phyloP scores from a whole-genome alignment of 129 eudicot genomes.

The Pseudognaphalium luteoalbum region DNA sequence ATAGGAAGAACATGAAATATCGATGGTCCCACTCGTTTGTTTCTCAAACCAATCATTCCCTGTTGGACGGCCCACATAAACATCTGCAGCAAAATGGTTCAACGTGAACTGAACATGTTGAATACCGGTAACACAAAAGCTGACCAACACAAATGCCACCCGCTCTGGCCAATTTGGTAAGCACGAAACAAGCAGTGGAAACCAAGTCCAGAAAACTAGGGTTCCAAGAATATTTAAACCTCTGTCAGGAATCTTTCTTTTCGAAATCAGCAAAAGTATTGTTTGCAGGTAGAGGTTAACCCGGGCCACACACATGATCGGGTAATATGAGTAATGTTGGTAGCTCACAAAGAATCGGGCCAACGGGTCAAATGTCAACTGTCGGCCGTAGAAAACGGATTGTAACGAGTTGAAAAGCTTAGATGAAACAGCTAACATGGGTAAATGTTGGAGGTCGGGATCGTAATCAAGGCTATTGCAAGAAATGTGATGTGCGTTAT shows the following conservation, averaged over 20 bases:
- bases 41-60: conserved; percentile 95
- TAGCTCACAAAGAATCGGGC: conserved; percentile 75
- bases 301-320: conserved; percentile 81
- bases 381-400: conserved; percentile 63
- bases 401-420: conserved; percentile 53
- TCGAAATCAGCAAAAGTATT: conserved; percentile 60
- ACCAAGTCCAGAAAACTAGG: conserved; percentile 89
- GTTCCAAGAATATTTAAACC: conserved; percentile 71
- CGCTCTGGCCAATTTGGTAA: conserved; percentile 85
- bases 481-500: conserved; percentile 80
- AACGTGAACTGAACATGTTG: conserved; percentile 81
- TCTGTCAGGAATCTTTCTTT: conserved; percentile 65
- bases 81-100: conserved; percentile 83
- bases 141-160: conserved; percentile 62
- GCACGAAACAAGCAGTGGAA: conserved; percentile 72
- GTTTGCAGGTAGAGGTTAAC: conserved; percentile 84
- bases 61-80: conserved; percentile 75
- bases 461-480: conserved; percentile 79
- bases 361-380: conserved; percentile 57
- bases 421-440: conserved; percentile 74
- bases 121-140: conserved; percentile 63
- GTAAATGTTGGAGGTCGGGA: conserved; percentile 92
- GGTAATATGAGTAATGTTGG: conserved; percentile 77
- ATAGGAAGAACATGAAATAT: conserved; percentile 56
- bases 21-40: conserved; percentile 84